Evolutionary conservation across 768 basidiomycete genomes (phyloP).

Genomic region (Auricularia auricula-judae): DNA sequence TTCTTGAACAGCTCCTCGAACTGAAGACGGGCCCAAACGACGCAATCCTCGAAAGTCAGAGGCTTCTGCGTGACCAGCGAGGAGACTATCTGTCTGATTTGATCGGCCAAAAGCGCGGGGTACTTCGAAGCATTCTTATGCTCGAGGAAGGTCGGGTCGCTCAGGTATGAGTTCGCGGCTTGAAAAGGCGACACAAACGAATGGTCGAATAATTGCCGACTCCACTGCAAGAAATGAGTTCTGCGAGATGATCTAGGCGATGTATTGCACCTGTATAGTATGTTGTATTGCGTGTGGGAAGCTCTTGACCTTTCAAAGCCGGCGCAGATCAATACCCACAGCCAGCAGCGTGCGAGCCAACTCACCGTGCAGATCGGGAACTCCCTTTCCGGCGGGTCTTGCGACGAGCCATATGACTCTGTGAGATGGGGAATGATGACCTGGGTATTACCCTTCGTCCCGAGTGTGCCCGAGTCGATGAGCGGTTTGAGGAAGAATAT

Average conservation of each 20-base stretch:
- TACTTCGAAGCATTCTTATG: constrained; percentile 61
- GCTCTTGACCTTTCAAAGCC: constrained; percentile 51
- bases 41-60: constrained; percentile 92
- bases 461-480: constrained; percentile 93
- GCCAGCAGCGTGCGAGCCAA: too few relatives aligned
- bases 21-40: constrained; percentile 89
- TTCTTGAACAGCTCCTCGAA: constrained; percentile 93
- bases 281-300: constrained; percentile 98
- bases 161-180: constrained; percentile 91
- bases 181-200: constrained; percentile 90
- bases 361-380: constrained; percentile 79
- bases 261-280: constrained; percentile 71
- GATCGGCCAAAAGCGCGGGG: constrained; percentile 83
- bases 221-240: constrained; percentile 52
- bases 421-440: constrained; percentile 90
- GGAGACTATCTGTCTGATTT: constrained; percentile 76
- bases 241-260: not conserved
- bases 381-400: constrained; percentile 98
- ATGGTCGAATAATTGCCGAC: constrained; percentile 82
- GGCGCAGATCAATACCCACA: too few relatives aligned
- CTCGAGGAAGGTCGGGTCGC: constrained; percentile 92
- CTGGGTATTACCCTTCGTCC: constrained; percentile 96
- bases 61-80: constrained; percentile 90
- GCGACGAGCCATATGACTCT: constrained; percentile 94
- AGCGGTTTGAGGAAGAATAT: constrained; percentile 94